Evolutionary conservation across 306 rosid genomes (phyloP), one percentile per base, ranked within the genome.

Genomic region (Vigna hirtella): DNA sequence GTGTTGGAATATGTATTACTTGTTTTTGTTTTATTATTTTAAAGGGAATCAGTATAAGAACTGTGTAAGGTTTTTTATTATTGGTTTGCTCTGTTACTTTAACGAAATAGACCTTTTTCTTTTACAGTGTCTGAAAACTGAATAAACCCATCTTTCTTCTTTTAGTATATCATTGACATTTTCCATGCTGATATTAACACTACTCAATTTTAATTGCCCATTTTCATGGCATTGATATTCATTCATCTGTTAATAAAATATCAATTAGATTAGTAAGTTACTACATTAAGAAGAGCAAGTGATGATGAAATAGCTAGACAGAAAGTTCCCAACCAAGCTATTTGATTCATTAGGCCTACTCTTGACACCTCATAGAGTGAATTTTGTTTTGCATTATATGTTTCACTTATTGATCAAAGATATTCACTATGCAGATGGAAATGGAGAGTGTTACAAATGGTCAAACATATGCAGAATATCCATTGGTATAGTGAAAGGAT

Each of bases 361-460:
- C 14, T 64, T 72, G 14, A 77, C 56, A 73, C 18, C 62, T 65
- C 32, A 9, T 9, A 66, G 59, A 48, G 13, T 81, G 5, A 4
- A 24, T 40, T 66, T 59, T 43, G 32, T 24, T 72, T 53, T 61
- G 52, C 43, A 45, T 76, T 79, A 8, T 9, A 38, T 50, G 40
- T 72, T 36, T 53, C 38, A 53, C 36, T 55, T 57, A 68, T 50
- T 85, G 82, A 76, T 12, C 32, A 81, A 74, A 10, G 26, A 63
- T 86, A 67, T 71, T 79, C 57, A 53, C 57, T 82, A 63, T 85
- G 48, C 91, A 96, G 98, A 81, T 56, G 88, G 87, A 68, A 83
- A 83, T 70, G 77, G 83, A 0, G 97, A 93, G 58, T 78, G 85
- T 68, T 89, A 90, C 84, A 89, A 80, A 77, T 91, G 99, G 99